These are phyloP conservation scores for Kwoniella mangroviensis DNA, from an alignment of 768 basidiomycete species.

Conservation along the genomic window DNA sequence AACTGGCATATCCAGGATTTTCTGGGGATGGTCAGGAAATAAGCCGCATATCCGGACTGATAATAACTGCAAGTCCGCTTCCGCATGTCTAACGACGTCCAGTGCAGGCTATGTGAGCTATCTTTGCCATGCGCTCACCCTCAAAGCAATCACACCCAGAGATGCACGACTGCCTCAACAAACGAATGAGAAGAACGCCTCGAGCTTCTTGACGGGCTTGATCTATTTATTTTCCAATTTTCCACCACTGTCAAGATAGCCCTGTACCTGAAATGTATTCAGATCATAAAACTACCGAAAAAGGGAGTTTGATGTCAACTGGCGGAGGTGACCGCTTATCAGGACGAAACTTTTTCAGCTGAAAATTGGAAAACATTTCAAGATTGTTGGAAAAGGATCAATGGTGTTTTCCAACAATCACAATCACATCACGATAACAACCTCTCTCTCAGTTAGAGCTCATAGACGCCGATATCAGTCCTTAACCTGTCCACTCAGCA, in stretches of 20 bases:
- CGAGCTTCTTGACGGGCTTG: not conserved
- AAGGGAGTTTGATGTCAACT: not conserved
- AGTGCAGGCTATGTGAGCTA: no score
- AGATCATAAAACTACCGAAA: conserved; percentile 2
- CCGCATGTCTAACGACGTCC: no score
- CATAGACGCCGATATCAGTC: not conserved
- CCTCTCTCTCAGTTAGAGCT: not conserved
- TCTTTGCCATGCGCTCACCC: no score
- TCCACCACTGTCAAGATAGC: not conserved
- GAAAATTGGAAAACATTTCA: conserved; percentile 5
- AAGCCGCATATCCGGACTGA: no score
- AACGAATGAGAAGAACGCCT: no score
- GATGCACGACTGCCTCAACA: no score
- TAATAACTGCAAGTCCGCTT: no score
- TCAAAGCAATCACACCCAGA: no score
- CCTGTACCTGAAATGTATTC: not conserved
- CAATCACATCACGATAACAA: conserved; percentile 9
- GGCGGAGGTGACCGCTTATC: not conserved
- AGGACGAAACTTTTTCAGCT: conserved; percentile 4
- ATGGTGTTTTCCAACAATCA: not conserved
- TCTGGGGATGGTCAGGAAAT: no score
- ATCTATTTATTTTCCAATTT: conserved; percentile 1
- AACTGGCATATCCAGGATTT: no score
- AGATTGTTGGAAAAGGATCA: not conserved
- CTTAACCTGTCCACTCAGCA: not conserved